Base-by-base conservation (phyloP, 306 rosid species). In the Cicer chorassanicum region DNA sequence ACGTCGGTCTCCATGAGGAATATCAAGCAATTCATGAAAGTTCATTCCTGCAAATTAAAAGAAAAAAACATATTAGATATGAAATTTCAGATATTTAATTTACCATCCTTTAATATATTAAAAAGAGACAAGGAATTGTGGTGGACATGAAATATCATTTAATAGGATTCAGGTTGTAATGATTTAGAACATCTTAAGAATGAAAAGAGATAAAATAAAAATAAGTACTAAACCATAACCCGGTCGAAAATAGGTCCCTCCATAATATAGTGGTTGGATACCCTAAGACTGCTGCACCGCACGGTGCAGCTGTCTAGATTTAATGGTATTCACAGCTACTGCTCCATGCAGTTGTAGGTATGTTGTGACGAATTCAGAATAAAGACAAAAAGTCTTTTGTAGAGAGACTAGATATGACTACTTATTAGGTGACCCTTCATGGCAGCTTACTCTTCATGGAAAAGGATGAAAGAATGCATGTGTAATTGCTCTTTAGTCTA, bases 1-100 rank as follows among this genome's bases (percentile, higher is more conserved):
- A 14, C 89, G 86, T 45, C 91, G 55, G 76, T 88, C 91, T 51
- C 91, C 91, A 2, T 88, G 82, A 59, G 91, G 91, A 81, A 85
- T 83, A 71, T 83, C 92, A 54, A 85, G 85, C 84, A 88, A 68
- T 74, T 88, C 92, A 65, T 83, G 89, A 77, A 88, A 88, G 51
- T 88, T 84, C 92, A 85, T 88, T 73, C 92, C 88, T 85, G 60
- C 61, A 59, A 46, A 14, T 42, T 15, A 14, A 14, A 12, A 14
- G 42, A 36, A 29, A 29, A 54, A 54, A 5, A 61, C 45, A 7
- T 60, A 2, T 50, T 13, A 50, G 8, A 50, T 50, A 53, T 7
- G 3, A 53, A 54, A 41, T 16, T 14, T 41, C 36, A 65, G 18
- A 16, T 59, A 59, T 65, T 9, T 41, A 43, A 43, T 42, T 65